Conservation (phyloP, 1,139 yeast species). For the Blastobotrys serpentis region DNA sequence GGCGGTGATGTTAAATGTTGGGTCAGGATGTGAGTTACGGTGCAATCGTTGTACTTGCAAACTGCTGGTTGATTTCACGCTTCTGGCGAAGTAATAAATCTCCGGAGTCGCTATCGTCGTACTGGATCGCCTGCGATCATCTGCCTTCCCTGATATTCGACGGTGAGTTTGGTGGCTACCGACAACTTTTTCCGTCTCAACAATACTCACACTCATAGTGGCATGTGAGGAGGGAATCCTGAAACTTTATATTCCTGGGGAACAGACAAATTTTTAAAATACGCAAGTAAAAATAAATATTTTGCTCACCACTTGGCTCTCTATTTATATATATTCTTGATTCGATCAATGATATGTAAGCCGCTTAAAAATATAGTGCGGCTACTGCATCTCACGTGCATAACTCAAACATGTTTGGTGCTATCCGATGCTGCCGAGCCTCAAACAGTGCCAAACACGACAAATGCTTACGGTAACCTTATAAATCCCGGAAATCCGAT, state of each 20-base stretch:
- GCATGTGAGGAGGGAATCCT: background rate
- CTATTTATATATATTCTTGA: background rate
- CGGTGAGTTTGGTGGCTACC: too few relatives aligned
- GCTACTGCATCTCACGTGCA: background rate
- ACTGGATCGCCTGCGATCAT: background rate
- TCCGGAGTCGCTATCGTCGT: constrained; percentile 13
- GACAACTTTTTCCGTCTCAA: background rate
- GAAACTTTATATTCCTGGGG: background rate
- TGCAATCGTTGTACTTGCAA: constrained; percentile 27
- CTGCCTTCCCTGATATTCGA: too few relatives aligned
- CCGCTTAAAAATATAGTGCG: background rate
- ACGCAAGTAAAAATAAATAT: background rate
- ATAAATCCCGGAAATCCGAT: background rate
- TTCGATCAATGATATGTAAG: background rate
- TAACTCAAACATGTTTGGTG: background rate
- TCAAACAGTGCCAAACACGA: too few relatives aligned
- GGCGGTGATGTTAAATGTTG: constrained; percentile 24
- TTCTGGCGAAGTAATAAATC: constrained; percentile 23
- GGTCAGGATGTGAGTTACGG: constrained; percentile 24
- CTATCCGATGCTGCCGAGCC: too few relatives aligned
- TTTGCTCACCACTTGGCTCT: too few relatives aligned
- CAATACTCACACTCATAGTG: background rate
- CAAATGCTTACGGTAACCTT: too few relatives aligned
- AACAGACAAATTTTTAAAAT: background rate
- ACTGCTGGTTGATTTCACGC: constrained; percentile 15